Evolutionary conservation across 1,139 yeast genomes (phyloP).

Genomic region (Debaryomyces sp.): DNA sequence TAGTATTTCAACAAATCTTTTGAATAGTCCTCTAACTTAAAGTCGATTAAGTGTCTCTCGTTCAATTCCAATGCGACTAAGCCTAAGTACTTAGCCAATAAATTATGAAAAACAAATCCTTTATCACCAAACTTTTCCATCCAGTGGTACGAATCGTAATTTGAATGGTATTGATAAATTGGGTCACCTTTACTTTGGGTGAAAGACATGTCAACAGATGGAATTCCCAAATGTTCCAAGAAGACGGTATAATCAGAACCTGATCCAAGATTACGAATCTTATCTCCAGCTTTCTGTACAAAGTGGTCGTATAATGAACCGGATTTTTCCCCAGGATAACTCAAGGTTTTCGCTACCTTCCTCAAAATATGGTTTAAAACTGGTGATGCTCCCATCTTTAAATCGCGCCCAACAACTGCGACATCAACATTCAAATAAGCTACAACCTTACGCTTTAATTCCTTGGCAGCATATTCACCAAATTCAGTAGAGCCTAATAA

Average conservation of each 20-base stretch:
- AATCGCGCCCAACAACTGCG: constrained; percentile 38
- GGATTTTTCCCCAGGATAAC: constrained; percentile 49
- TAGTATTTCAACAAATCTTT: constrained; percentile 33
- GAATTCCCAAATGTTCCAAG: constrained; percentile 50
- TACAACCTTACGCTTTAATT: constrained; percentile 40
- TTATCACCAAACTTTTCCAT: constrained; percentile 58
- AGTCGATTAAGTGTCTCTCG: constrained; percentile 55
- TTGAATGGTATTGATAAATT: constrained; percentile 60
- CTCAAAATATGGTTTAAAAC: constrained; percentile 35
- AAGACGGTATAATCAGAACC: constrained; percentile 53
- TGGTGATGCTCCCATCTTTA: constrained; percentile 43
- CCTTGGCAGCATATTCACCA: constrained; percentile 44
- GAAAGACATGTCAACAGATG: constrained; percentile 45
- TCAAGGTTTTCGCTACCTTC: constrained; percentile 35
- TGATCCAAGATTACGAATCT: constrained; percentile 41
- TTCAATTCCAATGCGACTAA: constrained; percentile 53
- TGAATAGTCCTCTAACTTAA: constrained; percentile 41
- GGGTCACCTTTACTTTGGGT: constrained; percentile 36
- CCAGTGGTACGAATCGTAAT: constrained; percentile 62
- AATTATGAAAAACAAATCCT: constrained; percentile 54
- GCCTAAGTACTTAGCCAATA: constrained; percentile 62
- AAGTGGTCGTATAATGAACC: constrained; percentile 64
- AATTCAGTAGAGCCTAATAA: constrained; percentile 50
- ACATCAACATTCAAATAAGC: constrained; percentile 49
- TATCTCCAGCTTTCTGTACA: constrained; percentile 37